Evolutionary conservation across 1,284 basidiomycete species (phyloP), one percentile per base, ranked within the genome.

Genomic region (Anthracocystis walkeri): DNA sequence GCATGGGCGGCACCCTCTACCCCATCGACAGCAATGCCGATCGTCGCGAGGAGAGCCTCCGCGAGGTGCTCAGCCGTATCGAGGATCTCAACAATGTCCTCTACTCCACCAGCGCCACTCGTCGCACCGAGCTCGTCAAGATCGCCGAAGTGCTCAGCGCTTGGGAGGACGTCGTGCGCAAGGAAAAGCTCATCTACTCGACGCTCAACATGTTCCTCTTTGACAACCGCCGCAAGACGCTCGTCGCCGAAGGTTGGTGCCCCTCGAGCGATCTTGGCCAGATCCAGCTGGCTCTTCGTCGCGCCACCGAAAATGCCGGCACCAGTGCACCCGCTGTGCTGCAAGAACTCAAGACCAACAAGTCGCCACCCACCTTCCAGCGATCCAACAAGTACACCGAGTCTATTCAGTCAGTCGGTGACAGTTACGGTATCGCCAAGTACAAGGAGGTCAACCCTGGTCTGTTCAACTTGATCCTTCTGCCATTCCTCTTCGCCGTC

Each of bases 391-490:
- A 93, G 87, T 97, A 99, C 84, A 99, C 97, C 5, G 93, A 94
- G 85, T 96, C 92, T 18, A 98, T 96, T 90, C 97, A 99, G 87
- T 90, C 92, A 40, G 95, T 99, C 86, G 97, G 99, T 90, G 96
- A 99, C 87, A 92, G 92, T 60, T 99, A 99, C 85, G 97, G 96
- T 82, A 91, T 94, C 58, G 93, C 95, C 12, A 91, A 91, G 2
- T 99, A 99, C 86, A 93, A 97, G 86, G 97, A 99, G 87, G 92
- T 95, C 86, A 99, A 99, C 85, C 96, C 97, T 11, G 97, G 96
- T 76, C 87, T 99, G 42, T 96, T 95, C 85, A 93, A 95, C 4
- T 90, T 97, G 80, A 90, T 95, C 83, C 96, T 94, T 2, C 97
- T 97, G 89, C 97, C 97, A 0, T 99, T 99, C 90, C 87, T 99